Conservation (phyloP, 306 rosid species). For the Pyrus communis region DNA sequence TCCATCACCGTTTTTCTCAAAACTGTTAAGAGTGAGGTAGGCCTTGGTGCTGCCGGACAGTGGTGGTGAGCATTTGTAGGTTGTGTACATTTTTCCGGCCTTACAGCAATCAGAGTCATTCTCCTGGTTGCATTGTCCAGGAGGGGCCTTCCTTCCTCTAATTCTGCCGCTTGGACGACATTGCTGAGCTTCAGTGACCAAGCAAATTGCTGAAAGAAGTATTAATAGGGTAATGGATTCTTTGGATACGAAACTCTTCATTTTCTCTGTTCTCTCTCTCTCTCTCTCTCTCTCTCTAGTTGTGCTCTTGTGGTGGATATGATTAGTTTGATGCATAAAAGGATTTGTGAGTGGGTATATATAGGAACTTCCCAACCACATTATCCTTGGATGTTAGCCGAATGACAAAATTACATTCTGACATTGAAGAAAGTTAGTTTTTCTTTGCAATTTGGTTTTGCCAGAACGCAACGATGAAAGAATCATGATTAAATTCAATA, state of each 20-base stretch:
- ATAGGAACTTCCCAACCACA: not conserved
- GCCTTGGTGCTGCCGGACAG: slow-evolving; percentile 32
- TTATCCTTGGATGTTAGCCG: no score
- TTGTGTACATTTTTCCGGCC: slow-evolving; percentile 24
- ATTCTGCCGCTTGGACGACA: slow-evolving; percentile 14
- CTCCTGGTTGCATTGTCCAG: slow-evolving; percentile 35
- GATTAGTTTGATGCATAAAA: not conserved
- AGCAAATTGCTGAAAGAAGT: not conserved
- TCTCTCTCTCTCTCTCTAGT: not conserved
- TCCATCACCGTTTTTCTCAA: slow-evolving; percentile 39
- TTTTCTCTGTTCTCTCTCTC: not conserved
- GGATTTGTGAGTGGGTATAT: not conserved
- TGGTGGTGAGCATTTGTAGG: slow-evolving; percentile 32
- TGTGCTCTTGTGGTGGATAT: not conserved
- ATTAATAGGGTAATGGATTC: not conserved
- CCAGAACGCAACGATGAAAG: no score
- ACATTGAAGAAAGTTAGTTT: no score
- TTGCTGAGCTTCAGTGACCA: not conserved
- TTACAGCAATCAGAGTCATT: slow-evolving; percentile 37
- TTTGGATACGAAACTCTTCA: slow-evolving; percentile 4
- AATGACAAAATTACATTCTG: no score
- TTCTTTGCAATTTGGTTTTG: no score
- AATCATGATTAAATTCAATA: no score
- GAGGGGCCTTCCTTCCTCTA: slow-evolving; percentile 15
- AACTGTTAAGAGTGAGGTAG: slow-evolving; percentile 39